A percentile compares a stretch with the other conserved stretches of the same genome.
Evolutionary conservation across 2,329 filamentous ascomycete species (phyloP).

Genomic region (Colletotrichum orbiculare): DNA sequence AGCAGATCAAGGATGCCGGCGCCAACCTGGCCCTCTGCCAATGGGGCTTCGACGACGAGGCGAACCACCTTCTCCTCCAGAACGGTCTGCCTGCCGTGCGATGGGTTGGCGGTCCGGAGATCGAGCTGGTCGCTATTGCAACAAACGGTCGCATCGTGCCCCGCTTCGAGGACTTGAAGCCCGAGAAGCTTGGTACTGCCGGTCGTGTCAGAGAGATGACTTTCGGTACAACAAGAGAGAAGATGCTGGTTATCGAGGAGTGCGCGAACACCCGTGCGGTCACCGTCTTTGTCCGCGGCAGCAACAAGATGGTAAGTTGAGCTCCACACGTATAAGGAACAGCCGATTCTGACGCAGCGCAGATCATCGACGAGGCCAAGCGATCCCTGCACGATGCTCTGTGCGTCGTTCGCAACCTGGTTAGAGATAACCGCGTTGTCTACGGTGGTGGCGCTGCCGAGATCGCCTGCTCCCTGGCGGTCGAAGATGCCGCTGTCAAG

Average conservation of each 20-base stretch:
- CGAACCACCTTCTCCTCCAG: conserved; percentile 95
- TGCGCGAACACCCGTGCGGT: conserved; percentile 98
- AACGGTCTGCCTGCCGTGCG: conserved; percentile 95
- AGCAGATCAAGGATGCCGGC: conserved; percentile 96
- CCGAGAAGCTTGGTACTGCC: conserved; percentile 90
- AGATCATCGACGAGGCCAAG: conserved; percentile 99
- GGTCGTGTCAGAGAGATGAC: conserved; percentile 94
- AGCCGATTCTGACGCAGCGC: conserved; percentile 38
- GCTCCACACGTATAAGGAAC: not conserved
- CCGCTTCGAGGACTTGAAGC: conserved; percentile 91
- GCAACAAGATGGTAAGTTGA: conserved; percentile 95
- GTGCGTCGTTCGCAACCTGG: conserved; percentile 96
- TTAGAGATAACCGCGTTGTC: conserved; percentile 95
- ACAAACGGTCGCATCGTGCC: conserved; percentile 98
- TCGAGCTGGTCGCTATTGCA: conserved; percentile 97
- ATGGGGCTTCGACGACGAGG: conserved; percentile 99
- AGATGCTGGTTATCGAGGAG: conserved; percentile 99
- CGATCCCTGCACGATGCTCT: conserved; percentile 96
- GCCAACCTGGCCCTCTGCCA: conserved; percentile 99
- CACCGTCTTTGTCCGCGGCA: conserved; percentile 94
- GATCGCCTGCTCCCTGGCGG: conserved; percentile 95
- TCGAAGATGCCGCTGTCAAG: conserved; percentile 94
- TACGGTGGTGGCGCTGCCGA: conserved; percentile 97
- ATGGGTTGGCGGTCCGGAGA: conserved; percentile 98
- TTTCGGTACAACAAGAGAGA: conserved; percentile 97